Evolutionary conservation across 345 rosid genomes (phyloP), one percentile per base, ranked within the genome.

Genomic region (Odontarrhena argentea): DNA sequence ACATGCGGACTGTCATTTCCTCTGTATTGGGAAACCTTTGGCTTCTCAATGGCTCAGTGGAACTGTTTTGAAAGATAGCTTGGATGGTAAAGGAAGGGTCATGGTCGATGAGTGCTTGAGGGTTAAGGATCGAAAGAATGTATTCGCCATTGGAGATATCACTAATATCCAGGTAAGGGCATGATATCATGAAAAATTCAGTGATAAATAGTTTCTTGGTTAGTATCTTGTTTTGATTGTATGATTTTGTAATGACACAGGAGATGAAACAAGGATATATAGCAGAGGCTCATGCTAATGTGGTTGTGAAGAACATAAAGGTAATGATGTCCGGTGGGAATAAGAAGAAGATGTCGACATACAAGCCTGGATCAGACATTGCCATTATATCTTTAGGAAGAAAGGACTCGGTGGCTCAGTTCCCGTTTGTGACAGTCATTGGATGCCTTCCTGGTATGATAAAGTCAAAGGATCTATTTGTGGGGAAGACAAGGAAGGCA

Each of bases 241-340:
- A 62, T 60, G 57, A 13, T 32, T 36, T 26, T 41, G 3, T 7
- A 24, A 64, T 57, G 26, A 8, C 80, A 89, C 80, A 89, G 98
- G 98, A 92, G 77, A 75, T 78, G 65, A 85, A 89, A 45, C 96
- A 89, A 77, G 98, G 95, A 43, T 86, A 80, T 55, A 46, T 86
- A 59, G 98, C 96, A 1, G 86, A 87, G 44, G 79, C 18, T 11
- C 96, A 89, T 68, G 92, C 93, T 40, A 9, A 5, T 40, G 80
- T 87, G 57, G 89, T 65, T 45, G 86, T 83, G 7, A 81, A 82
- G 78, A 92, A 92, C 82, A 43, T 89, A 79, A 87, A 86, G 81
- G n/a, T 77, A 54, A 48, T 83, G 77, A 81, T 86, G 87, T 73
- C 55, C 0, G 80, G 84, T 62, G 83, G 78, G 8, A 76, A 72